These are phyloP conservation scores for Backusella parvicylindrica DNA, from an alignment of 192 early-diverging fungal species.

Conservation along the genomic window DNA sequence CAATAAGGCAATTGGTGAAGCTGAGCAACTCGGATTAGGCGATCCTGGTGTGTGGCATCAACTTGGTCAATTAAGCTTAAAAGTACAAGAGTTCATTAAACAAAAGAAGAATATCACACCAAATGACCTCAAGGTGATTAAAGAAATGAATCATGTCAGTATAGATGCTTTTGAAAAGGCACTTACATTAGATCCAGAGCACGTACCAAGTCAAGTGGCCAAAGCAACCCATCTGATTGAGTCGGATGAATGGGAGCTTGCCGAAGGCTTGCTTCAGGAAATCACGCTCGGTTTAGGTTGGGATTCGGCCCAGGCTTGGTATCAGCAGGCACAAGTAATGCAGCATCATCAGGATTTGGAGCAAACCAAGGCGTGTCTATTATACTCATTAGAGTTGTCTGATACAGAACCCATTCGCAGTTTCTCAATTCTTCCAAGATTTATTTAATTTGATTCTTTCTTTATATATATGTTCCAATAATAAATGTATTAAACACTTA, in stretches of 20 bases:
- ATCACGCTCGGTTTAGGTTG: slow-evolving; percentile 4
- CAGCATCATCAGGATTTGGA: slow-evolving; percentile 35
- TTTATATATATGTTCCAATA: neutral
- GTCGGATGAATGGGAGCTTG: neutral
- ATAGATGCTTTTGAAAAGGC: slow-evolving; percentile 24
- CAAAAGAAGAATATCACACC: neutral
- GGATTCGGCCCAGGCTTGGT: slow-evolving; percentile 23
- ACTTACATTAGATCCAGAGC: slow-evolving; percentile 2
- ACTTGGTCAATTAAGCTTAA: slow-evolving; percentile 32
- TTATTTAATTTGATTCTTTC: slow-evolving; percentile 16
- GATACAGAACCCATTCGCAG: slow-evolving; percentile 40
- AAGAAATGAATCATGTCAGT: slow-evolving; percentile 55
- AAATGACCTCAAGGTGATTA: slow-evolving; percentile 35
- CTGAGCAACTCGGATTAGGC: slow-evolving; percentile 1
- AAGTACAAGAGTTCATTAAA: neutral
- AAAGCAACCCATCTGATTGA: neutral
- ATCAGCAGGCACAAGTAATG: slow-evolving; percentile 42
- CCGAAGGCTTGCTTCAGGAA: neutral
- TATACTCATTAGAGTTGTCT: slow-evolving; percentile 53
- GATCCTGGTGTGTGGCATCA: slow-evolving; percentile 30
- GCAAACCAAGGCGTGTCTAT: slow-evolving; percentile 49
- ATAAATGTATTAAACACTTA: neutral
- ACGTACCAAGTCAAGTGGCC: slow-evolving; percentile 5
- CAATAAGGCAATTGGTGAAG: slow-evolving; percentile 6
- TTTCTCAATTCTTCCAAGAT: slow-evolving; percentile 41